These are phyloP conservation scores for Monilinia laxa DNA, from an alignment of 2,329 filamentous ascomycete genomes.

Conservation along the genomic window DNA sequence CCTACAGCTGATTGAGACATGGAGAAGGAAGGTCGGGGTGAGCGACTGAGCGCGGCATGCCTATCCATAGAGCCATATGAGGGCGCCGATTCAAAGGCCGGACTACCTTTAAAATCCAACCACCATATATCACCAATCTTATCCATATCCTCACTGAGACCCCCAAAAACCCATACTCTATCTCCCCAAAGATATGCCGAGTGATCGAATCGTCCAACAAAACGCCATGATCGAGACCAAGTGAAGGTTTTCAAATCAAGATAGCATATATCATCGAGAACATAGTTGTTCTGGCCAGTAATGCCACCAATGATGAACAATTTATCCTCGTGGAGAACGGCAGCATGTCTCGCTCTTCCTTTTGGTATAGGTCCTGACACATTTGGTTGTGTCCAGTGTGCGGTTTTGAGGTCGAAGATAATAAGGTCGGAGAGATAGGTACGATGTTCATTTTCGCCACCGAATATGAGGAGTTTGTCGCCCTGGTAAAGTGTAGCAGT, in stretches of 20 bases:
- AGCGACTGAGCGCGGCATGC: conserved; percentile 41
- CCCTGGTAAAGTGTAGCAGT: conserved; percentile 92
- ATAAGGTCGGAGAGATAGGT: conserved; percentile 95
- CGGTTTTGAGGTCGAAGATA: conserved; percentile 90
- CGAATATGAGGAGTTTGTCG: conserved; percentile 94
- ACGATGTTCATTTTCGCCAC: conserved; percentile 95
- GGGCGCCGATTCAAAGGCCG: conserved; percentile 74
- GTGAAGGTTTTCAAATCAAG: conserved; percentile 96
- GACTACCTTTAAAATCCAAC: conserved; percentile 89
- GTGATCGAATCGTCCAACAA: conserved; percentile 92
- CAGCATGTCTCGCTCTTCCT: conserved; percentile 88
- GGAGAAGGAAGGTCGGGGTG: conserved; percentile 54
- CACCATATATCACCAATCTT: conserved; percentile 96
- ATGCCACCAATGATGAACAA: conserved; percentile 95
- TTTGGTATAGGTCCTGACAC: conserved; percentile 82
- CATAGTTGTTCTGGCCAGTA: conserved; percentile 86
- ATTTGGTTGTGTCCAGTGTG: conserved; percentile 91
- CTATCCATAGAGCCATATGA: conserved; percentile 53
- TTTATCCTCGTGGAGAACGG: conserved; percentile 91
- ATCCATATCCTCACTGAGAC: conserved; percentile 94
- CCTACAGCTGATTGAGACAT: conserved; percentile 54
- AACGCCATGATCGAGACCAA: conserved; percentile 95
- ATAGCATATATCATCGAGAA: conserved; percentile 94
- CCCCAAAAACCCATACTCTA: conserved; percentile 94
- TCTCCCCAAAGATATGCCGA: conserved; percentile 91